Evolutionary conservation across 169 alveolate species (phyloP).

Genomic region (Plasmodium coatneyi): DNA sequence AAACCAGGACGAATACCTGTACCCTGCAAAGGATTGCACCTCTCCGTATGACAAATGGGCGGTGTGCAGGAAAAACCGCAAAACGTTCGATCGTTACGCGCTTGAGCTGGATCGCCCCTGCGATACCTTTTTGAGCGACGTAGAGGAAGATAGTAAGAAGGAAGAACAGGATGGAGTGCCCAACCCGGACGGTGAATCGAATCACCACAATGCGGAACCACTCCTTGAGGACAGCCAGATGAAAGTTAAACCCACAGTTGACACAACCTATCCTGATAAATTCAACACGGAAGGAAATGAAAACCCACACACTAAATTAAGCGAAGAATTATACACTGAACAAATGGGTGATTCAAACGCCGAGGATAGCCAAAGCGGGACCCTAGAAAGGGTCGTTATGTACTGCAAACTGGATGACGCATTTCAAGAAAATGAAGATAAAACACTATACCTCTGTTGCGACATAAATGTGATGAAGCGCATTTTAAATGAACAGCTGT

Average conservation of each 20-base stretch:
- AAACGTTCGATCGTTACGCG: neutral
- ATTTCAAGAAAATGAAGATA: constrained; percentile 19
- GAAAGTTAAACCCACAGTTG: neutral
- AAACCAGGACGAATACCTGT: neutral
- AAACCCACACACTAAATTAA: neutral
- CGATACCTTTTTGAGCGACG: neutral
- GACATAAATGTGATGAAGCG: constrained; percentile 39
- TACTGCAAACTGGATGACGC: constrained; percentile 44
- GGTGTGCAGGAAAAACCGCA: neutral
- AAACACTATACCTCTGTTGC: constrained; percentile 48
- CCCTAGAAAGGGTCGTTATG: constrained; percentile 23
- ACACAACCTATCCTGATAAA: neutral
- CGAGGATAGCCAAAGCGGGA: neutral
- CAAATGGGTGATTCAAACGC: neutral
- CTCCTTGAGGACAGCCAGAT: neutral
- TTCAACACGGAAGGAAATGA: neutral
- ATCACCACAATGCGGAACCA: neutral
- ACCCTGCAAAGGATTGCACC: neutral
- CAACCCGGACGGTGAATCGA: neutral
- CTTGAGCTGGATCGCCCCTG: neutral
- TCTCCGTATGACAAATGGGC: neutral
- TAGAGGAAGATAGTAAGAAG: neutral
- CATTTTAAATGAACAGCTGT: constrained; percentile 15
- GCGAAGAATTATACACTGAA: neutral
- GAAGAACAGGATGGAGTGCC: neutral